These are phyloP conservation scores for Penicillium sp. DNA, from an alignment of 2,329 filamentous ascomycete genomes.

Conservation along the genomic window DNA sequence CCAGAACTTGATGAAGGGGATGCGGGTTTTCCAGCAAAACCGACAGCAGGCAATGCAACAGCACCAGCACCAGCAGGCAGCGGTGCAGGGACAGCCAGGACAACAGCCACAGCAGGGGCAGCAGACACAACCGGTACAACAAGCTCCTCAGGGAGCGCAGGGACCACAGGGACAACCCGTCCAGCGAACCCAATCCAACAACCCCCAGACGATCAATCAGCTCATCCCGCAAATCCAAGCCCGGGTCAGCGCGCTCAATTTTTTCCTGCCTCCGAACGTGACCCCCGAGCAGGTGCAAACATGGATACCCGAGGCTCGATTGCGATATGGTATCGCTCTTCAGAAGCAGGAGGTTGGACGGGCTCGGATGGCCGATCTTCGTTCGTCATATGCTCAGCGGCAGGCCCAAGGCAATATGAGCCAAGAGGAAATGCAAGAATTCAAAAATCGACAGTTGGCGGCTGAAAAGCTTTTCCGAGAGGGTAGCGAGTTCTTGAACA, in stretches of 20 bases:
- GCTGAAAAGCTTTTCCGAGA: conserved; percentile 45
- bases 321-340: conserved; percentile 49
- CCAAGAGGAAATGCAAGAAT: conserved; percentile 45
- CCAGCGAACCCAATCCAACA: conserved; percentile 36
- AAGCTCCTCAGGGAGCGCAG: conserved; percentile 3
- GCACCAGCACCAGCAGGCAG: conserved; percentile 18
- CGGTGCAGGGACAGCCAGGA: conserved; percentile 25
- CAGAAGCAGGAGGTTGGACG: conserved; percentile 51
- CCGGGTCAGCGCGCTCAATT: conserved; percentile 47
- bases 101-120: conserved; percentile 3
- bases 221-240: conserved; percentile 48
- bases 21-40: conserved; percentile 48
- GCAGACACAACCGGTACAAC: conserved; percentile 17
- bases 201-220: conserved; percentile 43
- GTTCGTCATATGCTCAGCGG: conserved; percentile 40
- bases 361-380: conserved; percentile 44
- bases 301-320: conserved; percentile 50
- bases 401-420: conserved; percentile 41
- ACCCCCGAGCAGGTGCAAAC: conserved; percentile 44
- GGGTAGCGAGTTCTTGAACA: conserved; percentile 48
- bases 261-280: conserved; percentile 48
- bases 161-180: conserved; percentile 26
- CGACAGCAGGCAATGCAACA: conserved; percentile 36
- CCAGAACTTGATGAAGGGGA: conserved; percentile 52
- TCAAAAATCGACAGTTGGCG: conserved; percentile 43